These are phyloP conservation scores for Aspergillus ruber DNA, from an alignment of 2,329 filamentous ascomycete species.

Conservation along the genomic window DNA sequence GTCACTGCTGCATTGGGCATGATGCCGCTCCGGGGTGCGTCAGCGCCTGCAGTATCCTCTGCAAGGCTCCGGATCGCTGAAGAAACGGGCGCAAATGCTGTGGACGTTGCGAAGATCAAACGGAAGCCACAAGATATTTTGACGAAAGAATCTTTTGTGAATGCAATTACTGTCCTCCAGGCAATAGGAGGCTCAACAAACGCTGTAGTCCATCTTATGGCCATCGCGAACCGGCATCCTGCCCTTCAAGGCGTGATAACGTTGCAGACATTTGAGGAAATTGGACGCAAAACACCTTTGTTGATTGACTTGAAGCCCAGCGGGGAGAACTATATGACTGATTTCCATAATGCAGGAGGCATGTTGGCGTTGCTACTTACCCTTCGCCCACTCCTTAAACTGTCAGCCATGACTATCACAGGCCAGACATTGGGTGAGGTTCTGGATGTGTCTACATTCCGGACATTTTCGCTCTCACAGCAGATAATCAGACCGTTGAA, in stretches of 20 bases:
- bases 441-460: conserved; percentile 39
- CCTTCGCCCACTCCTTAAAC: conserved; percentile 41
- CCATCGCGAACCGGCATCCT: conserved; percentile 50
- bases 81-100: conserved; percentile 47
- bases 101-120: conserved; percentile 34
- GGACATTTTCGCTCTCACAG: conserved; percentile 34
- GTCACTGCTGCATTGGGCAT: conserved; percentile 47
- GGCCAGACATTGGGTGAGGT: conserved; percentile 44
- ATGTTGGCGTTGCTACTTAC: conserved; percentile 45
- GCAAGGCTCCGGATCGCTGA: conserved; percentile 49
- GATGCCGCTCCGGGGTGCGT: conserved; percentile 48
- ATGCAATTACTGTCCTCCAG: conserved; percentile 49
- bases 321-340: conserved; percentile 50
- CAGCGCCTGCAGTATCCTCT: conserved; percentile 49
- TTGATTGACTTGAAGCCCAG: conserved; percentile 49
- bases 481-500: conserved; percentile 41
- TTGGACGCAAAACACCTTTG: conserved; percentile 43
- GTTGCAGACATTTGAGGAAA: conserved; percentile 42
- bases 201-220: conserved; percentile 49
- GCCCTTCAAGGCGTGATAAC: conserved; percentile 40
- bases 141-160: conserved; percentile 44
- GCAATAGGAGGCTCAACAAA: conserved; percentile 54
- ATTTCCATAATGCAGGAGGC: conserved; percentile 49
- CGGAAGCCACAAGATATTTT: conserved; percentile 41
- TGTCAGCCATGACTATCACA: conserved; percentile 42